Base-by-base conservation (phyloP, 768 basidiomycete genomes). In the Auricularia sp. region DNA sequence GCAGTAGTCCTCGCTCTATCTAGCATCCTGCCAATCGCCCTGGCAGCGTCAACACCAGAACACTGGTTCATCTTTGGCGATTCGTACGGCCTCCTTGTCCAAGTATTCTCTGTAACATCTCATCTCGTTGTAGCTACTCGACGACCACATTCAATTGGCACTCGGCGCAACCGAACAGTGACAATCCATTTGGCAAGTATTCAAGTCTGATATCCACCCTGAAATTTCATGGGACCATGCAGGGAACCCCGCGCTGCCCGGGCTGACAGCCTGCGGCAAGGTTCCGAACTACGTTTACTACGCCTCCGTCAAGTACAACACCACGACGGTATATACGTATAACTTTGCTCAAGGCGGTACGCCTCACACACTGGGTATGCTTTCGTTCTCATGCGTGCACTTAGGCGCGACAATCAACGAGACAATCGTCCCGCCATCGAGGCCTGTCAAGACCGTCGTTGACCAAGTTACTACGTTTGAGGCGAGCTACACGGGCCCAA, bases 291-390 rank as follows among this genome's bases (percentile, higher is more conserved):
- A 82, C 82, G 80, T 86, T 64, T 85, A 83, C 68, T 80, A 78
- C 65, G 74, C 79, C 65, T 83, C 83, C 0, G 75, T 78, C 2
- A 73, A 77, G 24, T 79, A 80, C 76, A 87, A 86, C 76, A 79
- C 75, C 44, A 82, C 84, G 8, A 70, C 78, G 14, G 64, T 85
- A 54, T 76, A 84, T 69, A 85, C 84, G 0, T 89, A 85, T 72
- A 84, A 88, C 74, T 83, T 83, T 66, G 88, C 87, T 0, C 85
- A 81, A 63, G 84, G 86, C 29, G 87, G 84, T 35, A 87, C 85
- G 29, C 86, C 77, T 69, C 37, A 78, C 88, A 36, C 85, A 88
- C 44, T 76, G 3, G 84, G 85, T 4, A 84, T 79, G 68, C 65
- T 69, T 37, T 77, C 84, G 0, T 81, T 78, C 0, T 82, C 85